Evolutionary conservation across 345 rosid species (phyloP).

Genomic region (Rubroshorea leprosula): DNA sequence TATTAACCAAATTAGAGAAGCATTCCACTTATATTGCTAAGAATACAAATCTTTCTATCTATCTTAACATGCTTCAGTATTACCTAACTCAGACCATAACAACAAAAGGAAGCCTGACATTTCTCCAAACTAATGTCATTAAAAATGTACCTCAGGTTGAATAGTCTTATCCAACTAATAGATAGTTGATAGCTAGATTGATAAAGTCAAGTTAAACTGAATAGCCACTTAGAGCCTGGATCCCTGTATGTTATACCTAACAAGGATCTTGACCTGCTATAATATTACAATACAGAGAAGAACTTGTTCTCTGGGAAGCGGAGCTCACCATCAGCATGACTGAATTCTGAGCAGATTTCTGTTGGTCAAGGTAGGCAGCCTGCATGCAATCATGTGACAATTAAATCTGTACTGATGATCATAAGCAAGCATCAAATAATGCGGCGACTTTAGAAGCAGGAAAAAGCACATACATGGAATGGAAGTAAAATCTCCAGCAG

Average conservation of each 20-base stretch:
- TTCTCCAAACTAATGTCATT: too few species aligned
- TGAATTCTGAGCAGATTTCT: constrained; percentile 33
- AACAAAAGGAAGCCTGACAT: too few species aligned
- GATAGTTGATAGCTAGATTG: background rate
- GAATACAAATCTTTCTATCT: too few species aligned
- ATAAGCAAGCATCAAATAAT: background rate
- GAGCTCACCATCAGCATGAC: constrained; percentile 70
- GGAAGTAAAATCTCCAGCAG: constrained; percentile 74
- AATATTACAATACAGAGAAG: background rate
- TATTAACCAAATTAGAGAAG: too few species aligned
- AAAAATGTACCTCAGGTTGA: too few species aligned
- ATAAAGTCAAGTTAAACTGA: background rate
- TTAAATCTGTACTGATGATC: constrained; percentile 1
- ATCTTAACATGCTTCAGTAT: too few species aligned
- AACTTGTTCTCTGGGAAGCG: constrained; percentile 2
- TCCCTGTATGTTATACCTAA: background rate
- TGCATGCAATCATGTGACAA: constrained; percentile 25
- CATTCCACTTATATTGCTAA: too few species aligned
- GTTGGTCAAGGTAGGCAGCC: constrained; percentile 69
- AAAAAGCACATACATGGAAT: constrained; percentile 53
- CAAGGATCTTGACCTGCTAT: background rate
- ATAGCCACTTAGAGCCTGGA: background rate
- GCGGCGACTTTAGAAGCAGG: constrained; percentile 9
- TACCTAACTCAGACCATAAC: too few species aligned
- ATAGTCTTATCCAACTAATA: too few species aligned